Evolutionary conservation across 208 protist genomes (phyloP).

Genomic region (Leishmania martiniquensis): DNA sequence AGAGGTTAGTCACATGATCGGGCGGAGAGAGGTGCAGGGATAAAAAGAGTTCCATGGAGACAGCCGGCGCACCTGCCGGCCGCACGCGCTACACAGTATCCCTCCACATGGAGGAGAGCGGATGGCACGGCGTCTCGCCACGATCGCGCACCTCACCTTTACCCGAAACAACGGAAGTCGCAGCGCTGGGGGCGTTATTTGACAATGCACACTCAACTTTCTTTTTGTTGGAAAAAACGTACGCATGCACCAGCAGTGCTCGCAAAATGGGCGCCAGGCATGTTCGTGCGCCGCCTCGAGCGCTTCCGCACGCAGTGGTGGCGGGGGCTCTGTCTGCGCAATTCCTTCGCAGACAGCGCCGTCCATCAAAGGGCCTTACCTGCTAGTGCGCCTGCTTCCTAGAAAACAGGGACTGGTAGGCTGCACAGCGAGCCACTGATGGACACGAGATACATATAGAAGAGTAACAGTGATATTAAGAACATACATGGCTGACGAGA

Average conservation of each 20-base stretch:
- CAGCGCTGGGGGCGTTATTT: neutral
- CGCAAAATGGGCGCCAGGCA: neutral
- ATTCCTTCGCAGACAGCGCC: neutral
- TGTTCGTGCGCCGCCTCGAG: neutral
- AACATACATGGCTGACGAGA: neutral
- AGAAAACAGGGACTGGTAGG: neutral
- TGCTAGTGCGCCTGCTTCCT: neutral
- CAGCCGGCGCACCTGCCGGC: neutral
- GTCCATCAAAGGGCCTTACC: too few relatives aligned
- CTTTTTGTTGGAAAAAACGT: neutral
- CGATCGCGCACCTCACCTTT: neutral
- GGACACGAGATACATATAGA: neutral
- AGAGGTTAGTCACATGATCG: too few relatives aligned
- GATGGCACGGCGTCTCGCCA: too few relatives aligned
- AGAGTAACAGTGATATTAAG: neutral
- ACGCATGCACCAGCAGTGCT: neutral
- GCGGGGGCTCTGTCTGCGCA: neutral
- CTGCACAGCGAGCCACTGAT: neutral
- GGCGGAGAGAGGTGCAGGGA: neutral
- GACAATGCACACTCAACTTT: neutral
- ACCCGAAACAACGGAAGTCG: neutral
- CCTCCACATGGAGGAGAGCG: neutral
- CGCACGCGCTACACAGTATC: neutral
- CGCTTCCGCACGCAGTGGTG: neutral
- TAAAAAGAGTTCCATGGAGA: neutral